These are phyloP conservation scores for Letharia lupina DNA, from an alignment of 495 filamentous ascomycete species.

Conservation along the genomic window DNA sequence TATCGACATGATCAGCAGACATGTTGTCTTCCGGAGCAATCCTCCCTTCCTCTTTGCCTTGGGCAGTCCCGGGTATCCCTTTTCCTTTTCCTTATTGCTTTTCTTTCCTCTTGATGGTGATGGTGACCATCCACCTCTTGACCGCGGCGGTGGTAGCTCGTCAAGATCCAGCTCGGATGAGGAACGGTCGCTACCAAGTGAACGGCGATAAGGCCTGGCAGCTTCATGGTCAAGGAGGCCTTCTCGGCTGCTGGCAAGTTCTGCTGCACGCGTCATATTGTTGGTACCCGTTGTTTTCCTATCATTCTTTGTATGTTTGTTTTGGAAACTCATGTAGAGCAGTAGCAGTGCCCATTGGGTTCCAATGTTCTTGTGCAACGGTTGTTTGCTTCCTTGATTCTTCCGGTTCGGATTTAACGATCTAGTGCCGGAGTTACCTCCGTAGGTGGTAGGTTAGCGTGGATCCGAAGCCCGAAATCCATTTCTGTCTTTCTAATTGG, in stretches of 20 bases:
- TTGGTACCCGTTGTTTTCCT: neutral
- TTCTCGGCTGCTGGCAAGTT: constrained; percentile 17
- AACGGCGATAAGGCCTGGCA: constrained; percentile 29
- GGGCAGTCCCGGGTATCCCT: constrained; percentile 1
- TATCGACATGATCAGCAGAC: constrained; percentile 15
- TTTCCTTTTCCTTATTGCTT: constrained; percentile 4
- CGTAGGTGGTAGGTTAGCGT: neutral
- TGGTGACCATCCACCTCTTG: constrained; percentile 20
- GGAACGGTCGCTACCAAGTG: constrained; percentile 29
- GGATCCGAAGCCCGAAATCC: too few relatives aligned
- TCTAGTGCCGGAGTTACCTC: neutral
- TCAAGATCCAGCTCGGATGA: constrained; percentile 17
- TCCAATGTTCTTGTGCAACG: neutral
- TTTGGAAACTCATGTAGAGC: neutral
- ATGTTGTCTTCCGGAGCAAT: constrained; percentile 17
- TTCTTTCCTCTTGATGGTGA: constrained; percentile 4
- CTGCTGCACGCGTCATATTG: constrained; percentile 15
- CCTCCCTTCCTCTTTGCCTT: constrained; percentile 19
- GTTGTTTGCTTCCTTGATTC: neutral
- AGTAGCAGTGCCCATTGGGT: neutral
- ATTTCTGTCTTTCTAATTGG: too few relatives aligned
- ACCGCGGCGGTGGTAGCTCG: constrained; percentile 13
- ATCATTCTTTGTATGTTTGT: neutral
- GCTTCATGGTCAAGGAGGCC: constrained; percentile 16
- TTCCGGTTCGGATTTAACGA: neutral